Conservation (phyloP, 176 grass and related monocot species). For the Cocos nucifera region DNA sequence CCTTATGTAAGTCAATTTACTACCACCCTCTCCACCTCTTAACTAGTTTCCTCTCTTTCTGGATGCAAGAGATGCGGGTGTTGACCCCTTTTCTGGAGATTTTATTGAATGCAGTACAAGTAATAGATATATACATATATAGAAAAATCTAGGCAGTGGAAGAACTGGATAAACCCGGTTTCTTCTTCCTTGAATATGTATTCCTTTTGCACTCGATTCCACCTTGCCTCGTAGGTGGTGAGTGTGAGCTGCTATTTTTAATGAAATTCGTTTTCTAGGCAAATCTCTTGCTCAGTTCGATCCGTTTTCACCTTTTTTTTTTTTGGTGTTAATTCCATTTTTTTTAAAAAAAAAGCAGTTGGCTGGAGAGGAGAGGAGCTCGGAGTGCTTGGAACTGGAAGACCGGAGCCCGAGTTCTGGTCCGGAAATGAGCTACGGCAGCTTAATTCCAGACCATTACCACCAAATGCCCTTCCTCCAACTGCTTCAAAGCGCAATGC, state of each 20-base stretch:
- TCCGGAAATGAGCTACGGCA: neutral
- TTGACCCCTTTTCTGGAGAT: neutral
- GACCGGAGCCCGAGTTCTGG: neutral
- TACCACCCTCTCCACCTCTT: neutral
- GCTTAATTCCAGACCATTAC: neutral
- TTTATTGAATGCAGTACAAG: conserved; percentile 6
- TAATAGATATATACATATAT: neutral
- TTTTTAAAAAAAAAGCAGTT: neutral
- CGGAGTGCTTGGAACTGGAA: neutral
- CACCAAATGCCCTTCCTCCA: conserved; percentile 7
- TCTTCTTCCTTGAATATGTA: no score
- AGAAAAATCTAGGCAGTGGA: no score
- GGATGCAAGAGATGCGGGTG: neutral
- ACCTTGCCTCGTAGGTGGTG: no score
- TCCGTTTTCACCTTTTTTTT: neutral
- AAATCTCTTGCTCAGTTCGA: neutral
- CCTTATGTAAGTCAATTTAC: neutral
- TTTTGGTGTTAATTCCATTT: neutral
- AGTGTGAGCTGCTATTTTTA: no score
- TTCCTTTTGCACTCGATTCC: no score
- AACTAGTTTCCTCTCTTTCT: neutral
- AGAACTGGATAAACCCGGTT: no score
- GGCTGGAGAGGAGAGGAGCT: neutral
- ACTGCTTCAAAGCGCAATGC: conserved; percentile 13
- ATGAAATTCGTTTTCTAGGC: no score